Evolutionary conservation across 1,284 basidiomycete genomes (phyloP).

Genomic region (Boletus hoseneyae): DNA sequence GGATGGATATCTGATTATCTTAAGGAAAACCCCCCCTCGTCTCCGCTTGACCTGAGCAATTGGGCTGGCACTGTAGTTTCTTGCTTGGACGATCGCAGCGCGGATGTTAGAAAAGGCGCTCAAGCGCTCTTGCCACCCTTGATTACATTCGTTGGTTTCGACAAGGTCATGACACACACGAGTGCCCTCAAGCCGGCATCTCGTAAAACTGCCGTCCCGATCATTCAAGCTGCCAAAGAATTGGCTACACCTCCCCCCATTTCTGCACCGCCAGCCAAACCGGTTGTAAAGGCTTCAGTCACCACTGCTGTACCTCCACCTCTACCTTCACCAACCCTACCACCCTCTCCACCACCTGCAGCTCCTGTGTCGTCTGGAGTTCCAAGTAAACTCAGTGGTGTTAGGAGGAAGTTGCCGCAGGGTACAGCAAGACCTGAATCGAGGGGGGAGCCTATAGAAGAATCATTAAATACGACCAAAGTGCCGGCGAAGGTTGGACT

Average conservation of each 20-base stretch:
- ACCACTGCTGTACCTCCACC: constrained; percentile 4
- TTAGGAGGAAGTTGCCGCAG: constrained; percentile 71
- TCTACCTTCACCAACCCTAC: constrained; percentile 25
- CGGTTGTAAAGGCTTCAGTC: constrained; percentile 23
- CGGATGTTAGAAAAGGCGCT: constrained; percentile 90
- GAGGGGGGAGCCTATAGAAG: constrained; percentile 52
- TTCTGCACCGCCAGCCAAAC: constrained; percentile 26
- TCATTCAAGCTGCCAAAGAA: constrained; percentile 78
- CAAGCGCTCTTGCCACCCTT: constrained; percentile 79
- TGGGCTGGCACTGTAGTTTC: constrained; percentile 73
- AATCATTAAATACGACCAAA: constrained; percentile 41
- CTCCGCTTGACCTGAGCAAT: constrained; percentile 69
- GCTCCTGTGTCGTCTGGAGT: constrained; percentile 31
- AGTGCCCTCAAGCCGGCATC: constrained; percentile 91
- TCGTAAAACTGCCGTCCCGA: constrained; percentile 76
- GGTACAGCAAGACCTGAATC: constrained; percentile 61
- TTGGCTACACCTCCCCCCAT: constrained; percentile 30
- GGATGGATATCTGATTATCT: constrained; percentile 86
- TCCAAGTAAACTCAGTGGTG: constrained; percentile 52
- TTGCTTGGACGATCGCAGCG: constrained; percentile 89
- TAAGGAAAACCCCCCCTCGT: constrained; percentile 55
- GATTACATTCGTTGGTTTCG: constrained; percentile 77
- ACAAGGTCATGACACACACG: constrained; percentile 85
- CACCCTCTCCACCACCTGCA: constrained; percentile 38
- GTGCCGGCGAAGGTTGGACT: constrained; percentile 43